Evolutionary conservation across 2,329 filamentous ascomycete genomes (phyloP), one percentile per base, ranked within the genome.

Genomic region (Nothopassalora personata): DNA sequence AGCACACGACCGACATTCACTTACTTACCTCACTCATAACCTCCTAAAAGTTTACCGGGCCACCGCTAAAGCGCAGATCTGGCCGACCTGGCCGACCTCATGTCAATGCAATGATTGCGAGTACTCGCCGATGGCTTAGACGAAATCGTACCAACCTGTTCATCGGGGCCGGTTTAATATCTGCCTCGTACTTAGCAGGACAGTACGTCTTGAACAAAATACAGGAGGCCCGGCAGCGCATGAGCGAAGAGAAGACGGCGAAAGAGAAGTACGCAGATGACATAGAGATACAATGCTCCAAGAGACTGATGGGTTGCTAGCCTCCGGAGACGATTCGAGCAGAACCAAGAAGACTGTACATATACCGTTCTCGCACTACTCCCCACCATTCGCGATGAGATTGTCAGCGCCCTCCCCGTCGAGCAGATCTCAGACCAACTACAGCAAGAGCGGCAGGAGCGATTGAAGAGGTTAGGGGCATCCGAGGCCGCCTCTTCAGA

Each of bases 341-440:
- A 99, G 76, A 99, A 99, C 75, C 94, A 99, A 74, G 93, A 96
- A 73, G 94, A 99, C 76, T 99, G 94, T 77, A 97, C 93, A 51
- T 97, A 95, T 73, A 99, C 94, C 39, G 91, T 97, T 48, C 86
- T 97, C n/a, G 94, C 93, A 31, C 85, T 99, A 57, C 83, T 99
- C 9, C 94, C 94, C 4, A 96, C 93, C 34, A 90, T 91, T 6
- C 92, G 92, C 27, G 86, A 94, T 66, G 93, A 95, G 72, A 88
- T 99, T 68, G 80, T 97, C 69, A 86, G 90, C 66, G 86, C 88
- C 33, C 84, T 97, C 68, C 90, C 95, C 55, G 96, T 96, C 47
- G 94, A 99, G 74, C 86, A 89, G 69, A 90, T 97, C 69, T 93
- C 93, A 4, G 88, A 92, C 66, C 92, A 97, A 77, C 84, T 99